Conservation (phyloP, 805 yeast genomes). For the Brettanomyces custersianus region DNA sequence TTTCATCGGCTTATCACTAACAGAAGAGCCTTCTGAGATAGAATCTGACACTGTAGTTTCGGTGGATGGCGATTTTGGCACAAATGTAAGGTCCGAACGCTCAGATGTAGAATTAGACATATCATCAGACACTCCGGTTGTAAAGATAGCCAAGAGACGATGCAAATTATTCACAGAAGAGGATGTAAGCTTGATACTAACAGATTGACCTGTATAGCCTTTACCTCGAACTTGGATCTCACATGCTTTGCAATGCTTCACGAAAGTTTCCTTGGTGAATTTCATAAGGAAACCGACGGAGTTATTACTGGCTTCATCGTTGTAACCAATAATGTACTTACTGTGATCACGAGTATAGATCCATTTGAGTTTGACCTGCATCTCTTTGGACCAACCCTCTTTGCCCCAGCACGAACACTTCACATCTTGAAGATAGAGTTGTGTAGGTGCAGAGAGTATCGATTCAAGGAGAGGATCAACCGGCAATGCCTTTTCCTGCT, state of each 20-base stretch:
- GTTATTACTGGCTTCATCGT: conserved; percentile 3
- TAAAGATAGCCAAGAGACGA: conserved; percentile 1
- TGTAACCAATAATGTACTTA: conserved; percentile 11
- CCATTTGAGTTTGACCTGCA: conserved; percentile 10
- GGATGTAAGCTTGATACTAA: conserved; percentile 9
- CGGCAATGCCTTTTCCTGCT: background rate
- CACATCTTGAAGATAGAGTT: conserved; percentile 14
- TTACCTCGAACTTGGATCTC: conserved; percentile 11
- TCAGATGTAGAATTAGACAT: conserved; percentile 19
- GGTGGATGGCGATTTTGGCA: conserved; percentile 8
- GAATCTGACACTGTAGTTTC: conserved; percentile 5
- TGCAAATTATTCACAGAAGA: background rate
- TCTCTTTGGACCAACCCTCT: conserved; percentile 19
- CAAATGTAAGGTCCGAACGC: conserved; percentile 14
- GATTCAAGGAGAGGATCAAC: background rate
- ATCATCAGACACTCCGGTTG: conserved; percentile 6
- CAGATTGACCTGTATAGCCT: conserved; percentile 3
- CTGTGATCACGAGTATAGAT: conserved; percentile 9
- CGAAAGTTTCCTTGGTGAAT: conserved; percentile 9
- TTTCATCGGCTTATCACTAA: background rate
- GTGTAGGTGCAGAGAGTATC: conserved; percentile 3
- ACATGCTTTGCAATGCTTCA: conserved; percentile 10
- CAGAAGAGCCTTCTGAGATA: background rate
- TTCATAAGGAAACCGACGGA: conserved; percentile 10
- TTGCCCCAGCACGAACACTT: conserved; percentile 19